Evolutionary conservation across 768 basidiomycete species (phyloP), one percentile per base, ranked within the genome.

Genomic region (Panellus pusillus): DNA sequence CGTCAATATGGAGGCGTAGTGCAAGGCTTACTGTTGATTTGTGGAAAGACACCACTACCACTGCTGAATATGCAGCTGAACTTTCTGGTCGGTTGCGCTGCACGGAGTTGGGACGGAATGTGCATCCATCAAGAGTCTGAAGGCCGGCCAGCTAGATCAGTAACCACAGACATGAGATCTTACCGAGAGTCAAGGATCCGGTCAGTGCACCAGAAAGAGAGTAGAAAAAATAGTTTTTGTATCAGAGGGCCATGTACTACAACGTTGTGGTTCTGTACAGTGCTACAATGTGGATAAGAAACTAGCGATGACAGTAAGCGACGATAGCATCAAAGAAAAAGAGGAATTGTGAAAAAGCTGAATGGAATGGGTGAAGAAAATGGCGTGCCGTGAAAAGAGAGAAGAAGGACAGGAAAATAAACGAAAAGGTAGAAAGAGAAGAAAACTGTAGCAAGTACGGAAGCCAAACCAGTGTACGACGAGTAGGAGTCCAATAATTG

Each of bases 221-320:
- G 41, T 32, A 31, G 36, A 54, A 43, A 47, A 7, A 35, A 55
- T 58, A 54, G 52, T 50, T 52, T 54, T 58, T 53, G 57, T 58
- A 58, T 58, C 52, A 56, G 55, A 50, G 29, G 48, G 49, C 49
- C 49, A 43, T 50, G 49, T 56, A 60, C 59, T 60, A 60, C 59
- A 60, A 58, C 55, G 50, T 56, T 47, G 42, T n/a, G 61, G 41
- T 60, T 56, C 58, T 56, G 59, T 60, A 60, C 59, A 54, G 44
- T 60, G 59, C 59, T 60, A 52, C 53, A 38, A 14, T 35, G 32
- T 6, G 48, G 43, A 45, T 42, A 58, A 44, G 50, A 55, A 53
- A 54, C 59, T 56, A 60, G 59, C 59, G 50, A 60, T 60, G 58
- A 60, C 58, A 60, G 42, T 55, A 56, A 60, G 50, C 53, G 53